These are phyloP conservation scores for Senecio squalidus DNA, from an alignment of 140 eudicot species.

Conservation along the genomic window DNA sequence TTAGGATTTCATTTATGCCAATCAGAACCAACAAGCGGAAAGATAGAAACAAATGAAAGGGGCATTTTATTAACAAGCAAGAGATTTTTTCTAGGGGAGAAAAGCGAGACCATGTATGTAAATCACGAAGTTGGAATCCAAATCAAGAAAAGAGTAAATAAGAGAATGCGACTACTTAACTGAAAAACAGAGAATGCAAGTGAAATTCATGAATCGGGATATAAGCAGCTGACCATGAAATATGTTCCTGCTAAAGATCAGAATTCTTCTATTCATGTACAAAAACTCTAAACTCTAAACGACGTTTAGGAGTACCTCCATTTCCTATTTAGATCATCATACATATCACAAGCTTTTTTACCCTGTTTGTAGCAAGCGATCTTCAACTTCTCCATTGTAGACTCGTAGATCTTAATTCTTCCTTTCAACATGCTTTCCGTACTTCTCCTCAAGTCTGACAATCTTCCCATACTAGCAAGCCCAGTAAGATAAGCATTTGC, in stretches of 20 bases:
- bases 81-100: not conserved
- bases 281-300: not conserved
- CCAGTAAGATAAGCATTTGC: slow-evolving; percentile 76
- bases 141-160: not conserved
- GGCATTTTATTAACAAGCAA: not conserved
- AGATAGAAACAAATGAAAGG: not conserved
- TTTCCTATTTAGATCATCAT: slow-evolving; percentile 54
- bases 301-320: slow-evolving; percentile 62
- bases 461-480: slow-evolving; percentile 54
- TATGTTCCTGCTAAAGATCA: not conserved
- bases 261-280: not conserved
- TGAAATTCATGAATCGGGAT: slow-evolving; percentile 10
- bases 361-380: slow-evolving; percentile 43
- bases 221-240: slow-evolving; percentile 6
- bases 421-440: slow-evolving; percentile 51
- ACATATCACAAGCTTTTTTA: slow-evolving; percentile 40
- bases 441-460: slow-evolving; percentile 58
- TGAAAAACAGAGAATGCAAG: too few species aligned
- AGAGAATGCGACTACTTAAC: too few species aligned
- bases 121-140: slow-evolving; percentile 1
- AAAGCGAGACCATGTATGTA: too few species aligned
- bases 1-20: not conserved
- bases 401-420: slow-evolving; percentile 43
- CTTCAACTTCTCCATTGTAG: slow-evolving; percentile 72
- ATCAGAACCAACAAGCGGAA: not conserved